phyloP scores from a whole-genome alignment of 1,284 basidiomycete genomes.

The Ceratobasidium papillatum region DNA sequence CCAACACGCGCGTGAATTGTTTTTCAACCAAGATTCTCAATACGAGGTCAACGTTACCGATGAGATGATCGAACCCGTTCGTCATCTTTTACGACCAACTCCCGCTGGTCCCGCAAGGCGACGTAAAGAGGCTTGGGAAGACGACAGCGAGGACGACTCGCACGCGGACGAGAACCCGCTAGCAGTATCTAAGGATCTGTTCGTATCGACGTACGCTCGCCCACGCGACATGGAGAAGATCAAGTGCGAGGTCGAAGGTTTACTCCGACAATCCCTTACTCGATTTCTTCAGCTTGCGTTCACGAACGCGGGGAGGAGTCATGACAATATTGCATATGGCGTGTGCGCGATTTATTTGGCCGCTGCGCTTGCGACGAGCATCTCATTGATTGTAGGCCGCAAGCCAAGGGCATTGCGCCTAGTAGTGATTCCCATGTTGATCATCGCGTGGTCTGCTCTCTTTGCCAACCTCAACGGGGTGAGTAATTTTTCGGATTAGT shows the following conservation, averaged over 20 bases:
- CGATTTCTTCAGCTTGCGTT: slow-evolving; percentile 39
- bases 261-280: slow-evolving; percentile 41
- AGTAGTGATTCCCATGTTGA: slow-evolving; percentile 1
- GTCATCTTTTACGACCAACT: neutral
- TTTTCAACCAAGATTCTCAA: slow-evolving; percentile 21
- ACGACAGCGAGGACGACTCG: neutral
- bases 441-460: slow-evolving; percentile 4
- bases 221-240: slow-evolving; percentile 13
- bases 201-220: slow-evolving; percentile 2
- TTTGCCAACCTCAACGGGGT: slow-evolving; percentile 21
- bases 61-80: slow-evolving; percentile 21
- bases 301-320: slow-evolving; percentile 25
- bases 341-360: slow-evolving; percentile 7
- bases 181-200: neutral
- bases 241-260: slow-evolving; percentile 37
- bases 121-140: slow-evolving; percentile 30
- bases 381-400: slow-evolving; percentile 6
- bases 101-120: neutral
- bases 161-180: neutral
- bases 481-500: neutral
- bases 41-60: slow-evolving; percentile 34
- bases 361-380: neutral
- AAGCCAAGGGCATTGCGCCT: slow-evolving; percentile 6
- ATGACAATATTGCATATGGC: slow-evolving; percentile 23
- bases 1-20: slow-evolving; percentile 16